Evolutionary conservation across 2,329 filamentous ascomycete genomes (phyloP), one percentile per base, ranked within the genome.

Genomic region (Biscogniauxia marginata): DNA sequence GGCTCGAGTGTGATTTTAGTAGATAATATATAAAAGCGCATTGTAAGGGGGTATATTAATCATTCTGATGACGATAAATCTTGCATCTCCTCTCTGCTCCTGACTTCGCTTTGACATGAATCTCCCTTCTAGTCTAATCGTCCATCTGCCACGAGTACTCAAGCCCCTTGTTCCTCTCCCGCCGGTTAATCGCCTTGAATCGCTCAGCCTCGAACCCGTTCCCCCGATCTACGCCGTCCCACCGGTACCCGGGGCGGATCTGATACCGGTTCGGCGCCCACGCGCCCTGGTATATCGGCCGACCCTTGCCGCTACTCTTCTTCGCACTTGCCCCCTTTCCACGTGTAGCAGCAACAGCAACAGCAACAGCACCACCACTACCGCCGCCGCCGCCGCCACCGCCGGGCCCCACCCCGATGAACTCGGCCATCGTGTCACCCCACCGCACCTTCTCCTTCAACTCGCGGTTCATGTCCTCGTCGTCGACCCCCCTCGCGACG

Each of bases 61-160:
- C 5, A 47, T 20, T 22, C 19, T 47, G 13, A 47, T 22, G 19
- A n/a, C n/a, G n/a, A n/a, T n/a, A n/a, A n/a, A n/a, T 34, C 9
- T 34, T 34, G 5, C 30, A 8, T 34, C 30, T 13, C 11, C 16
- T 34, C 30, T 34, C 30, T 34, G 11, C n/a, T 34, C 30, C 11
- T 34, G 6, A 25, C 30, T 34, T 13, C 30, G 4, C 30, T 7
- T 34, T 34, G 4, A 11, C 30, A n/a, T n/a, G n/a, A n/a, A n/a
- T n/a, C 30, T 52, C 30, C 52, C 53, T 39, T 9, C 18, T 45
- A 9, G 39, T 71, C n/a, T 81, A 95, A 73, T 92, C 90, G 75
- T 97, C 95, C 88, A 96, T 95, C 79, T 97, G 91, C 95, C 93
- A 99, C 25, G 89, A 86, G 73, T 97, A 98, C 66, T 93, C 87